Evolutionary conservation across 495 filamentous ascomycete species (phyloP), one percentile per base, ranked within the genome.

Genomic region (Penicillium silybi): DNA sequence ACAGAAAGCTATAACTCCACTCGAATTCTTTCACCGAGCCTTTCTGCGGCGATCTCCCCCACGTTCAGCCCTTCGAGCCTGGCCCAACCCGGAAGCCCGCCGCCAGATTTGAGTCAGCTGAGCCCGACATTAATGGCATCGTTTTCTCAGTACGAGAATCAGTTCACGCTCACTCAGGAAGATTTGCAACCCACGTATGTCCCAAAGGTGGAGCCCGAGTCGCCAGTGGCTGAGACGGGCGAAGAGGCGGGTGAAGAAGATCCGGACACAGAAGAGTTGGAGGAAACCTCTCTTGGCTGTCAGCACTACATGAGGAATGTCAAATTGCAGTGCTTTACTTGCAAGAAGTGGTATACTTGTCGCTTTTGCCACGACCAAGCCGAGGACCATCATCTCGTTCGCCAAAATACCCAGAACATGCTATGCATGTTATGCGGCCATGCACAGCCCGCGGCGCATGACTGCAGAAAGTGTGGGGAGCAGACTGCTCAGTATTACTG

Each of bases 371-470:
- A 99, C 65, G 92, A 99, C 58, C 85, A 83, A 39, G 80, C 78
- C 19, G 88, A 97, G 65, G 85, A 90, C 61, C 93, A 98, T 70
- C 75, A 71, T 59, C 76, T 99, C 48, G 81, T 87, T 60, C 84
- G 93, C 41, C 82, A 81, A 44, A 86, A 87, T 53, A 97, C 92
- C 22, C 86, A 87, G 69, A 85, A 97, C 65, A 99, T 99, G 93
- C 77, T 97, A 18, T 99, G 93, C 73, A 99, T 99, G 93, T 77
- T 92, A 25, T 99, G 93, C 71, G 85, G 85, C 10, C 85, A 84
- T 59, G 84, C 93, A 10, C 93, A 99, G 61, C 81, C 83, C 43
- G 95, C 90, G 13, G 80, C 80, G 26, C 87, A 93, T 52, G 76
- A 80, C 37, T 99, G 93, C 67, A 68, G 74, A 35, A 64, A 83